phyloP scores from a whole-genome alignment of 2,329 filamentous ascomycete species.

The Paramyrothecium sp. region DNA sequence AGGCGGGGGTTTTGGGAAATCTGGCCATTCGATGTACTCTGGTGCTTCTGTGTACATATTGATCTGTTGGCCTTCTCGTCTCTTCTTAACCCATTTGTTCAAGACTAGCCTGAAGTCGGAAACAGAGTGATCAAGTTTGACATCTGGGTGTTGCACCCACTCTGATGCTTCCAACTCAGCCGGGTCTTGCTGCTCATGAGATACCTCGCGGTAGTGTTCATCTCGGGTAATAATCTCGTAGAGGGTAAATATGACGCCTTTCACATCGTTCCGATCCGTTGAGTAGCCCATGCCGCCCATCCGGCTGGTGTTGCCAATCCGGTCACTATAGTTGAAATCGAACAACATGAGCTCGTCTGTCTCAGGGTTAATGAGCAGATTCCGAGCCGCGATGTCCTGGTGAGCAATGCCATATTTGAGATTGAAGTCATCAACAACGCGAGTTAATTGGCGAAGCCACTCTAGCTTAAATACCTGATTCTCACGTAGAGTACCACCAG shows the following conservation, averaged over 20 bases:
- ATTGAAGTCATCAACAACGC: slow-evolving; percentile 30
- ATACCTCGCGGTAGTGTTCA: slow-evolving; percentile 13
- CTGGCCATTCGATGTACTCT: slow-evolving; percentile 17
- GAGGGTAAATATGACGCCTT: slow-evolving; percentile 31
- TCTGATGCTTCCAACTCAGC: slow-evolving; percentile 10
- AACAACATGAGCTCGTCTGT: slow-evolving; percentile 32
- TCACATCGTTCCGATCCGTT: slow-evolving; percentile 27
- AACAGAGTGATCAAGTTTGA: slow-evolving; percentile 26
- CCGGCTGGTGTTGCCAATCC: slow-evolving; percentile 14
- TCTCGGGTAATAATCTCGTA: slow-evolving; percentile 37
- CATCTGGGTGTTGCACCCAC: slow-evolving; percentile 29
- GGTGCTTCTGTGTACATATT: background rate
- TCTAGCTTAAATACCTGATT: slow-evolving; percentile 31
- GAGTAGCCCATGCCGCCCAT: slow-evolving; percentile 12
- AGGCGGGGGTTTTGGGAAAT: slow-evolving; percentile 8
- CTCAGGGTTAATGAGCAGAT: slow-evolving; percentile 31
- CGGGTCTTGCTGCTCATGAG: slow-evolving; percentile 21
- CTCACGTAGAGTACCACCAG: slow-evolving; percentile 30
- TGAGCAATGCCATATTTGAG: slow-evolving; percentile 32
- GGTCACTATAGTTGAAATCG: slow-evolving; percentile 30
- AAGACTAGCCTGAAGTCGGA: slow-evolving; percentile 19
- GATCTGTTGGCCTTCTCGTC: slow-evolving; percentile 4
- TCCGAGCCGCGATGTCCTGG: slow-evolving; percentile 35
- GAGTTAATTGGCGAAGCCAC: slow-evolving; percentile 33
- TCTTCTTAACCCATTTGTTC: slow-evolving; percentile 17